Conservation (phyloP, 1,284 basidiomycete genomes). For the Laetiporus sulphureus region DNA sequence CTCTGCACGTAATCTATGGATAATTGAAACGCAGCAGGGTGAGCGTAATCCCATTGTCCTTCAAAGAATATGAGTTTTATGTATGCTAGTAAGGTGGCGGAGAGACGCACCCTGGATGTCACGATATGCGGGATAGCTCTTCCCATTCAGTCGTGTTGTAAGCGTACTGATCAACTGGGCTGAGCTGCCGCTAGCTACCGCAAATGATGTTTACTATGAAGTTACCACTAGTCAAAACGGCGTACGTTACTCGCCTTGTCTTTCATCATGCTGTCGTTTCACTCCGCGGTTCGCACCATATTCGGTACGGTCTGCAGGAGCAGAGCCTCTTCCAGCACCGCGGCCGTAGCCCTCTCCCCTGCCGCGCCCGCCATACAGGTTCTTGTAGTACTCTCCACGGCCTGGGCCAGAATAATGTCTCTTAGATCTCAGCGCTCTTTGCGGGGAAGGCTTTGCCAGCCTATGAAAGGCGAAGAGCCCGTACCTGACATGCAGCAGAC, state of each 20-base stretch:
- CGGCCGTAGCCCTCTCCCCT: background rate
- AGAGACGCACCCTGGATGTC: constrained; percentile 13
- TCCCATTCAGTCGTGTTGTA: constrained; percentile 12
- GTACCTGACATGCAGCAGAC: background rate
- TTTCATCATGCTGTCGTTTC: background rate
- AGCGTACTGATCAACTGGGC: constrained; percentile 10
- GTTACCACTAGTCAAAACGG: background rate
- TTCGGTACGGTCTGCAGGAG: no score
- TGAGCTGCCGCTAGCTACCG: background rate
- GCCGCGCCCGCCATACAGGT: constrained; percentile 13
- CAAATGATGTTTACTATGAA: background rate
- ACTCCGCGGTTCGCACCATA: background rate
- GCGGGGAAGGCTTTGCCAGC: background rate
- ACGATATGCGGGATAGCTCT: constrained; percentile 17
- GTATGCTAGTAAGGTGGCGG: background rate
- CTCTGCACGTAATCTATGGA: constrained; percentile 16
- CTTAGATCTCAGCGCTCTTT: no score
- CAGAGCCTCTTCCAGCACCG: background rate
- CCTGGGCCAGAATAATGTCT: constrained; percentile 6
- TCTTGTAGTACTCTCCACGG: constrained; percentile 17
- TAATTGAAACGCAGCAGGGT: constrained; percentile 5
- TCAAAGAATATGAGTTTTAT: no score
- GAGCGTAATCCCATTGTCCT: constrained; percentile 12
- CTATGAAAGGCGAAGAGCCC: background rate
- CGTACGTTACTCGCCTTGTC: background rate